Conservation (phyloP, 1,284 basidiomycete genomes). For the Boletus holoroseus region DNA sequence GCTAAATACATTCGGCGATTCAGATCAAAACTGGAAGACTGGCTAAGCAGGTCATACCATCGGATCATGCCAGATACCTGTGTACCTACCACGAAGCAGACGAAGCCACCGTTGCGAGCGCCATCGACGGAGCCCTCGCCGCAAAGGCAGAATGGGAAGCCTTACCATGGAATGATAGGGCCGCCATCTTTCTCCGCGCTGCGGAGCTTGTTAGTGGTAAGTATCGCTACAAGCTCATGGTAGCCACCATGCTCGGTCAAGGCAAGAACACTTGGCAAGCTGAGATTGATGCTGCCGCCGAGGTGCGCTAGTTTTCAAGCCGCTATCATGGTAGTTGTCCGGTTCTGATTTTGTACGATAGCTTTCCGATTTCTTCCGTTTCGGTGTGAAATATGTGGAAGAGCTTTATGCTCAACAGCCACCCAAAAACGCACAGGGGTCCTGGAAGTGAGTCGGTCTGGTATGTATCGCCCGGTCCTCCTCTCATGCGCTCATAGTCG, state of each 20-base stretch:
- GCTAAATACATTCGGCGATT: conserved; percentile 8
- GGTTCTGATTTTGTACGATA: conserved; percentile 30
- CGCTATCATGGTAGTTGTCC: not conserved
- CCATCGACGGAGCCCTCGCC: conserved; percentile 84
- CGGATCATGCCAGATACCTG: conserved; percentile 76
- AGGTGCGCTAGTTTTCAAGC: conserved; percentile 49
- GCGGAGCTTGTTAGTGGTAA: conserved; percentile 92
- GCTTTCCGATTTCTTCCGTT: conserved; percentile 93
- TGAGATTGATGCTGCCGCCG: conserved; percentile 98
- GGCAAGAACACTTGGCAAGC: conserved; percentile 99
- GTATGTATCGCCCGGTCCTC: not conserved
- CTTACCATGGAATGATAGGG: conserved; percentile 93
- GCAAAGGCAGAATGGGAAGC: conserved; percentile 89
- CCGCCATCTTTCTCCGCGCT: conserved; percentile 96
- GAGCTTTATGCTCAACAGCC: conserved; percentile 92
- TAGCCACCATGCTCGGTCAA: conserved; percentile 96
- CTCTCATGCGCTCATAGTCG: conserved; percentile 50
- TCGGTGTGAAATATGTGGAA: conserved; percentile 95
- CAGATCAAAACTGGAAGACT: conserved; percentile 83
- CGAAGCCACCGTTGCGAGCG: conserved; percentile 64
- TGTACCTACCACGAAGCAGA: conserved; percentile 91
- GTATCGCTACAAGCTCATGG: conserved; percentile 92
- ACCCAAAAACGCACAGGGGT: conserved; percentile 75
- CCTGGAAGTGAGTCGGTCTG: conserved; percentile 80
- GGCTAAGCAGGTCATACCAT: conserved; percentile 77